A percentile compares a stretch with the other conserved stretches of the same genome.
Conservation (phyloP, 495 filamentous ascomycete genomes). For the Xylaria palmicola region DNA sequence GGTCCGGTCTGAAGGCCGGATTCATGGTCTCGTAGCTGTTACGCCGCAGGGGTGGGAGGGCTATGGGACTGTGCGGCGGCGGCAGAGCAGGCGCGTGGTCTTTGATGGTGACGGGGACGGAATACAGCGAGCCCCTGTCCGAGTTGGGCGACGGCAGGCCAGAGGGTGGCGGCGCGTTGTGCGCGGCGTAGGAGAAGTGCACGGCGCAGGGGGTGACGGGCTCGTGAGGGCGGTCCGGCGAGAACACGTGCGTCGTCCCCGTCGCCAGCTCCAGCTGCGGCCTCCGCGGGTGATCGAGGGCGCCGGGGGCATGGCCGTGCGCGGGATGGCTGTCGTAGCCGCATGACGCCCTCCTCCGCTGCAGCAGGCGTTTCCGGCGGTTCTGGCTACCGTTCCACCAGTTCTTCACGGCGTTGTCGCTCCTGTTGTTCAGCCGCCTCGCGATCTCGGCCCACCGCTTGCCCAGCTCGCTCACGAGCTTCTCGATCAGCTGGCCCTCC, state of each 20-base stretch:
- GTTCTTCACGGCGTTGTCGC: constrained; percentile 98
- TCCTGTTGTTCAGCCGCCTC: constrained; percentile 77
- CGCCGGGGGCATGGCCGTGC: constrained; percentile 22
- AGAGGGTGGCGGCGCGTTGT: constrained; percentile 50
- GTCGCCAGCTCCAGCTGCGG: constrained; percentile 11
- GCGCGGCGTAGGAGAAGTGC: constrained; percentile 18
- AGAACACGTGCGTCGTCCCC: constrained; percentile 6
- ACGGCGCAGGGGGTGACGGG: constrained; percentile 7
- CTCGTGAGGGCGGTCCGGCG: not conserved
- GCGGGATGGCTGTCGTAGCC: constrained; percentile 17
- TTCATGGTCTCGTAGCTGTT: not conserved
- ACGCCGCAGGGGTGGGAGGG: constrained; percentile 33
- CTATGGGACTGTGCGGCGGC: constrained; percentile 25
- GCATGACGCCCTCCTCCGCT: constrained; percentile 20
- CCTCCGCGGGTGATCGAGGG: not conserved
- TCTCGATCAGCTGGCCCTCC: constrained; percentile 80
- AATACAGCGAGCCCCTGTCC: constrained; percentile 65
- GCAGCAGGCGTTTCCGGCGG: constrained; percentile 52
- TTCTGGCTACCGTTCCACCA: constrained; percentile 99
- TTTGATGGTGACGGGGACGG: constrained; percentile 34
- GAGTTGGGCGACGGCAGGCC: constrained; percentile 70
- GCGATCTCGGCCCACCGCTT: constrained; percentile 97
- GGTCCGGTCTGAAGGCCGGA: not conserved
- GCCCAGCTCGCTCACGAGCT: constrained; percentile 76
- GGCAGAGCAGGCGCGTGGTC: constrained; percentile 42